Evolutionary conservation across 2,329 filamentous ascomycete genomes (phyloP).

Genomic region (Botryosphaeria agaves): DNA sequence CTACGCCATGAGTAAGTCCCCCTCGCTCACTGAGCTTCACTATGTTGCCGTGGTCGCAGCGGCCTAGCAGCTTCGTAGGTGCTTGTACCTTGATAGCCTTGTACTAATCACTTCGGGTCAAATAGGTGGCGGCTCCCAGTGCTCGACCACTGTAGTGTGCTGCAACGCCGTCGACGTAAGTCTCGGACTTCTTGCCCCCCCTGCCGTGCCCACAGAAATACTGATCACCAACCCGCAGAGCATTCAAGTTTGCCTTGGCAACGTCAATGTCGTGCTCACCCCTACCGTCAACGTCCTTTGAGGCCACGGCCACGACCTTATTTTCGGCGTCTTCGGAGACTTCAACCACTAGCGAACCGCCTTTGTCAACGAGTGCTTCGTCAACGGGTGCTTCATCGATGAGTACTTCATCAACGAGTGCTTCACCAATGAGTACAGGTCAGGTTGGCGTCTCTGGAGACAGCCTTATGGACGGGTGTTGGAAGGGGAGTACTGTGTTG

Average conservation of each 20-base stretch:
- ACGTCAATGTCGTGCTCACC: neutral
- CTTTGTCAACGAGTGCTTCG: too few relatives aligned
- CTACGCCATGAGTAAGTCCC: neutral
- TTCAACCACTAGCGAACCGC: too few relatives aligned
- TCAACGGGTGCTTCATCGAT: too few relatives aligned
- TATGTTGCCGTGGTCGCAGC: neutral
- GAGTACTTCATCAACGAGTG: too few relatives aligned
- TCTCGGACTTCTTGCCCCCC: neutral
- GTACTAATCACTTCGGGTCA: too few relatives aligned
- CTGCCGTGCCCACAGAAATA: neutral
- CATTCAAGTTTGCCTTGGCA: neutral
- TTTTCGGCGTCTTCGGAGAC: too few relatives aligned
- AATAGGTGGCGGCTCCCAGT: neutral
- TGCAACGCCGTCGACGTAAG: neutral
- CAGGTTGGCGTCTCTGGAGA: too few relatives aligned
- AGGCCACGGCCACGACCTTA: too few relatives aligned
- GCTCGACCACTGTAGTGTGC: neutral
- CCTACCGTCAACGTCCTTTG: too few relatives aligned
- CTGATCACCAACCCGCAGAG: neutral
- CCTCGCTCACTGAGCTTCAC: neutral
- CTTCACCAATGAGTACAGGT: too few relatives aligned
- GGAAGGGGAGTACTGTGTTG: too few relatives aligned
- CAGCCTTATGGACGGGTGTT: too few relatives aligned
- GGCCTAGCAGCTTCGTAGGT: neutral
- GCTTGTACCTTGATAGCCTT: neutral